Evolutionary conservation across 2,329 filamentous ascomycete genomes (phyloP).

Genomic region (Xylariaceae sp.): DNA sequence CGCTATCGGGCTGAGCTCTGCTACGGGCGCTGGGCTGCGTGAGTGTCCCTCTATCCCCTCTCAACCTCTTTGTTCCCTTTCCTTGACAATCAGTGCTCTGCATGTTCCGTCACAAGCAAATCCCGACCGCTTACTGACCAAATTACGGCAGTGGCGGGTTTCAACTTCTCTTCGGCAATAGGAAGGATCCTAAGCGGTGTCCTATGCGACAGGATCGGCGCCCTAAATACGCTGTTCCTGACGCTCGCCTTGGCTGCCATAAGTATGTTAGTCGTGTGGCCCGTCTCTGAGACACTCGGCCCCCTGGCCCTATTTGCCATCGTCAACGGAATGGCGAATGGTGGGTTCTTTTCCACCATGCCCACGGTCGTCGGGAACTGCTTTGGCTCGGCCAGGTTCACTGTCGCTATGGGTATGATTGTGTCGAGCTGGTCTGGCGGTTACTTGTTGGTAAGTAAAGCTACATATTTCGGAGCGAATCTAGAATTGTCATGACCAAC

Average conservation of each 20-base stretch:
- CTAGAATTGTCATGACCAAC: neutral
- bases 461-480: neutral
- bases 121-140: too few species aligned
- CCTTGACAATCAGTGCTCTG: too few species aligned
- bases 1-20: conserved; percentile 51
- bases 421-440: conserved; percentile 58
- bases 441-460: conserved; percentile 57
- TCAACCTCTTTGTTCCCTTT: too few species aligned
- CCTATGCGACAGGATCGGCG: conserved; percentile 50
- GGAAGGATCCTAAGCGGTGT: conserved; percentile 54
- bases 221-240: conserved; percentile 51
- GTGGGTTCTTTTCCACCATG: conserved; percentile 61
- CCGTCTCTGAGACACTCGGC: conserved; percentile 49
- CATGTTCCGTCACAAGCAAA: too few species aligned
- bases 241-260: conserved; percentile 49
- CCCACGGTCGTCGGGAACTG: conserved; percentile 59
- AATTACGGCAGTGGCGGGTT: conserved; percentile 57
- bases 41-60: too few species aligned
- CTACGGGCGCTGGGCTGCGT: conserved; percentile 53
- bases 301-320: conserved; percentile 55
- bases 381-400: conserved; percentile 52
- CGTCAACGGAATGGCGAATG: conserved; percentile 57
- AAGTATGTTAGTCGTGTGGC: conserved; percentile 60
- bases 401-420: conserved; percentile 59
- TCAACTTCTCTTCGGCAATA: conserved; percentile 57